Evolutionary conservation across 164 flowering plant species (phyloP).

Genomic region (Kingdonia uniflora): DNA sequence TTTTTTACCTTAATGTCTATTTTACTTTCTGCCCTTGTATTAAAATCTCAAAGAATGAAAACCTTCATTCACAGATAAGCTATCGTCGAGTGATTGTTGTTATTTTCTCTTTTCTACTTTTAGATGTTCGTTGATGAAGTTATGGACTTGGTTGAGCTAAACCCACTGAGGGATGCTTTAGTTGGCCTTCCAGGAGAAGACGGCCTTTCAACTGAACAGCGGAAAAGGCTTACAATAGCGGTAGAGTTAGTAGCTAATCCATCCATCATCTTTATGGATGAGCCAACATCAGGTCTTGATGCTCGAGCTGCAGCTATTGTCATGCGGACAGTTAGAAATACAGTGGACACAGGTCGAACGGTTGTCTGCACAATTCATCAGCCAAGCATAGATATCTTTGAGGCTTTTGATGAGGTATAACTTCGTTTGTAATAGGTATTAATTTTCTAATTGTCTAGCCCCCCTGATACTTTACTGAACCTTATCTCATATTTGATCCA

Average conservation of each 20-base stretch:
- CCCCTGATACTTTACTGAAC: neutral
- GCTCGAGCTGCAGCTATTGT: constrained; percentile 74
- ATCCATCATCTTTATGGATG: constrained; percentile 66
- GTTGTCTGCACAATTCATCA: constrained; percentile 79
- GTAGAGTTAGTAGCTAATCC: constrained; percentile 73
- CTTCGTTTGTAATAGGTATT: neutral
- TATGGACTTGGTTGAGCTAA: constrained; percentile 58
- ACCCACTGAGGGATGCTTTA: constrained; percentile 30
- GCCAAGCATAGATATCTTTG: constrained; percentile 71
- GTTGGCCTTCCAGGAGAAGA: constrained; percentile 66
- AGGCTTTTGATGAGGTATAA: constrained; percentile 66
- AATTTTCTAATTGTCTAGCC: neutral
- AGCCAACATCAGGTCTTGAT: constrained; percentile 65
- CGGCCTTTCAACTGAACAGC: constrained; percentile 66
- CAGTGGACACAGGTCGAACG: constrained; percentile 65
- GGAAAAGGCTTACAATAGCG: constrained; percentile 65
- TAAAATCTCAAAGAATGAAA: no score
- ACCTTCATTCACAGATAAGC: no score
- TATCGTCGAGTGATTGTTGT: neutral
- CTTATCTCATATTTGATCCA: constrained; percentile 13
- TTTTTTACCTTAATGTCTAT: neutral
- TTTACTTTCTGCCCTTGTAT: neutral
- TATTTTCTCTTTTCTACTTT: neutral
- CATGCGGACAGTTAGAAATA: constrained; percentile 65
- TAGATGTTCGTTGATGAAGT: constrained; percentile 62